phyloP scores from a whole-genome alignment of 2,329 filamentous ascomycete species.

The Elsinoe necatrix region DNA sequence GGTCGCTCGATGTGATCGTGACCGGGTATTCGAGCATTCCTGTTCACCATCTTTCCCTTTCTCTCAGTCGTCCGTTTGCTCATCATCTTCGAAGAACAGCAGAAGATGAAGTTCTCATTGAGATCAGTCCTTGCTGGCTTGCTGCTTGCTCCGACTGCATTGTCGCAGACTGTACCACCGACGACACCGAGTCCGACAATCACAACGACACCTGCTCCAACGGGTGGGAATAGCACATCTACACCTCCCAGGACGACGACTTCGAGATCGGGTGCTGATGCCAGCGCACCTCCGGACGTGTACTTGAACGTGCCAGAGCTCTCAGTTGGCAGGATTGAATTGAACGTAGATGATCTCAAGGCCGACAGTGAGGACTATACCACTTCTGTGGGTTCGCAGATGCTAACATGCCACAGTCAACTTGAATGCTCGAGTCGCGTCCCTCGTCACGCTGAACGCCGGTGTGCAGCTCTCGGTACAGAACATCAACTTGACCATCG shows the following conservation, averaged over 20 bases:
- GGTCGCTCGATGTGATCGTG: background rate
- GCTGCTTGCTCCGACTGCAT: background rate
- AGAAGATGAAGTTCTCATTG: slow-evolving; percentile 4
- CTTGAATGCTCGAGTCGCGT: slow-evolving; percentile 51
- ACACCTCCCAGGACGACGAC: background rate
- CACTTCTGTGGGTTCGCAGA: background rate
- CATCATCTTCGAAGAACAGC: slow-evolving; percentile 1
- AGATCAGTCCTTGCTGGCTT: slow-evolving; percentile 8
- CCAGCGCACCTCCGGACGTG: slow-evolving; percentile 42
- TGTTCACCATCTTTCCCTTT: background rate
- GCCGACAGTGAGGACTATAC: slow-evolving; percentile 37
- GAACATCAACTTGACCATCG: slow-evolving; percentile 53
- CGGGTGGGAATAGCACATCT: slow-evolving; percentile 5
- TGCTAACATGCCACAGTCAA: slow-evolving; percentile 34
- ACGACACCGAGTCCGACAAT: slow-evolving; percentile 16
- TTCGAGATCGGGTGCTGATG: slow-evolving; percentile 7
- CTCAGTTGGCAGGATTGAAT: slow-evolving; percentile 51
- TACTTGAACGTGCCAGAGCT: slow-evolving; percentile 50
- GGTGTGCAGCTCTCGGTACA: slow-evolving; percentile 40
- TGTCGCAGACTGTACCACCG: slow-evolving; percentile 17
- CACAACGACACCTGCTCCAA: background rate
- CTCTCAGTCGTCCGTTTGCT: background rate
- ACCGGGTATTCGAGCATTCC: background rate
- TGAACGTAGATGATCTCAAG: slow-evolving; percentile 50
- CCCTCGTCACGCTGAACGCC: slow-evolving; percentile 46